Base-by-base conservation (phyloP, 257 asterid species). In the Salvia hispanica region DNA sequence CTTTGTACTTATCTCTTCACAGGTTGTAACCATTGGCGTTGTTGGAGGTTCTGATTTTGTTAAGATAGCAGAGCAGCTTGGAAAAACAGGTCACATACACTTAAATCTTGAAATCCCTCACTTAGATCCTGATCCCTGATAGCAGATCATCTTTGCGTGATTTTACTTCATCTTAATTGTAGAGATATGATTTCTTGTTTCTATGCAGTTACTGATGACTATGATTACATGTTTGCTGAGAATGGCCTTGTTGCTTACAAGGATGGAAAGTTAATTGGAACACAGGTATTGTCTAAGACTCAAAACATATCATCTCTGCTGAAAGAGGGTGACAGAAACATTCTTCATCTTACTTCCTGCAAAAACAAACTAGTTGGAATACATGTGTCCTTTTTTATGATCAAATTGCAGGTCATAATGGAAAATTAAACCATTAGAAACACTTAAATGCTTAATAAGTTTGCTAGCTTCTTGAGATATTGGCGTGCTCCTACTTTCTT, bases 41-140 rank as follows among this genome's bases (percentile, higher is more conserved):
- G 99, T 94, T 78, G 99, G 99, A 70, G 99, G 99, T 78, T 94
- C 99, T 58, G 99, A 94, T 77, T 88, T 94, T 56, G 88, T 87
- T 46, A 94, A 91, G 87, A 94, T 94, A 80, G 82, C 99, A 34
- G 97, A 94, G 69, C 97, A 94, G 85, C 97, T 94, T 59, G 99
- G 97, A 45, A 73, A 52, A 13, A 53, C 95, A 79, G 96, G 99
- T 93, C 44, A 67, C 74, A 71, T 71, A 47, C 48, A 9, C 36
- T 33, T 52, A 12, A 31, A 36, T 65, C 53, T 59, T 14, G 43
- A 25, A 25, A 1, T 25, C 31, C 2, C 2, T 25, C 31, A 25
- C 31, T 25, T 25, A 12, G 36, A 45, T 65, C 57, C 59, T 28
- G 42, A 28, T 25, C 31, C 31, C 31, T 0, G 2, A 21, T 62